Base-by-base conservation (phyloP, 1,139 yeast species). In the Geotrichum carabidarum region DNA sequence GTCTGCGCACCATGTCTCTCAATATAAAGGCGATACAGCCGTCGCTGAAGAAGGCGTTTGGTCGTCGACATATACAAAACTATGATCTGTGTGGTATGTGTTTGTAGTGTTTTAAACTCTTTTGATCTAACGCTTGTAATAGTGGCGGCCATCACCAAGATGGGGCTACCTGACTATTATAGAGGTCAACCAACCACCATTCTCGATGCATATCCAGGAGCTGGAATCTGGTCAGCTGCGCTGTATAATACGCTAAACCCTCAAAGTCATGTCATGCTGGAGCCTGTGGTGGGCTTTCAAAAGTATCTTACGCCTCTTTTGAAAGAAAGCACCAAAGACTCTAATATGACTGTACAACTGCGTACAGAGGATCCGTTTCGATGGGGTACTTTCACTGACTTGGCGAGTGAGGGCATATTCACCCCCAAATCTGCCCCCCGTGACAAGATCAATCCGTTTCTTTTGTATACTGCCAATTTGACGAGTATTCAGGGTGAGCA, bases 401-500 rank as follows among this genome's bases (percentile, higher is more conserved):
- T 85, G 2, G 71, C 76, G 4, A 63, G 74, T 5, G 74, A 76
- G 15, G 76, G 76, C 43, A 45, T 73, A 0, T 64, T 81, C 4
- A 60, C 65, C 1, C 84, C 85, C 0, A 65, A 64, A 8, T 56
- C 58, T 1, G 74, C 76, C 59, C 60, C 76, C 3, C 66, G 79
- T 50, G 47, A 47, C n/a, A 70, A 74, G n/a, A 68, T 85, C 17
- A 84, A 89, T 68, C 78, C 81, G 53, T 79, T 81, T 51, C 69
- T 91, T 14, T 69, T 91, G 41, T 73, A 86, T 34, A 73, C 82
- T 1, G 95, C 84, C 1, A 85, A 86, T 65, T 73, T 86, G 49
- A 74, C 87, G 0, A 75, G 78, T 36, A 69, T 73, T 31, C 76
- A 73, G 56, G 89, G 89, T 6, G 95, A 86, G 66, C 80, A 84